Evolutionary conservation across 73 alveolate species (phyloP), one percentile per base, ranked within the genome.

Genomic region (Tetrahymena malaccensis): DNA sequence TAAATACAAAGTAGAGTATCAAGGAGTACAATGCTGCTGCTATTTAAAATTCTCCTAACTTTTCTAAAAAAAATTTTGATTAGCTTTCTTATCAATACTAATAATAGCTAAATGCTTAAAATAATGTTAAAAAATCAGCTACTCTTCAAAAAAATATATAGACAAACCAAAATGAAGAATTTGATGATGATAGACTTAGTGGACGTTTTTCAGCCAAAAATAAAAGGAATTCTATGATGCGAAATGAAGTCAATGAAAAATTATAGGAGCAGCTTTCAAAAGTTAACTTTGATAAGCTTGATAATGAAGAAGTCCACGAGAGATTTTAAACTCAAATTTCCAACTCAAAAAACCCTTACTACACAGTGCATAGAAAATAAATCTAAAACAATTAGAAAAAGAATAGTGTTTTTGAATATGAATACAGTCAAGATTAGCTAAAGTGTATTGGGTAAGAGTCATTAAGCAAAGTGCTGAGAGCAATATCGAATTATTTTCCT

Each of bases 381-480:
- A 70, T 31, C 11, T 3, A n/a, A 12, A 70, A 31, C 17, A 3
- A 70, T 11, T 31, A 70, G 89, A 70, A 70, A n/a, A 27, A 31
- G 19, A 70, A 70, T 50, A 7, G 16, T 21, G 0, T 50, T 13
- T 50, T 70, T n/a, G 89, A 31, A n/a, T 70, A 19, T n/a, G 89
- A 70, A 19, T 27, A 12, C 6, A 22, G 1, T 8, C 25, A 58
- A 43, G 8, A 38, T 19, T 34, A 56, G 21, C 19, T 38, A 34
- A 95, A 96, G 11, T 85, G 38, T 13, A 34, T 43, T n/a, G 97
- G 97, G 31, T 94, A 96, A 94, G 40, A 94, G 43, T 44, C 37
- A 35, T 70, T 96, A 16, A 93, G 55, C 31, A 40, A 55, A 17
- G 94, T 85, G 7, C 55, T 96, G 31, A 55, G 56, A 34, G 96